Evolutionary conservation across 257 asterid species (phyloP), one percentile per base, ranked within the genome.

Genomic region (Nicotiana tomentosiformis): DNA sequence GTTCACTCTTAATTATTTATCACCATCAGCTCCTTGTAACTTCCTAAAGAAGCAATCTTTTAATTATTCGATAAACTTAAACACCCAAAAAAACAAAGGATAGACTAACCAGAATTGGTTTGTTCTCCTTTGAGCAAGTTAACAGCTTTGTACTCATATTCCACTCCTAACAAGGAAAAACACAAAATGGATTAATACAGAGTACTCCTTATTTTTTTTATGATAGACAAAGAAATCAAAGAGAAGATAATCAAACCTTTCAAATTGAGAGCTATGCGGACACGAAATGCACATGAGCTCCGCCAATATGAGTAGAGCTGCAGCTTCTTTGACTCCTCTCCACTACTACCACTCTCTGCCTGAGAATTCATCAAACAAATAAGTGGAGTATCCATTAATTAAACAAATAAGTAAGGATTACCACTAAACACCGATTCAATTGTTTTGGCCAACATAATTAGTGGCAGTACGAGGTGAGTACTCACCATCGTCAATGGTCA

Each of bases 271-370:
- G 97, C 98, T 49, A 93, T 91, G 17, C 95, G 94, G 10, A 93
- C 94, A 23, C 97, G 97, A 80, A 82, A 86, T 85, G 98, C 93
- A 82, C 98, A 93, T 86, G 97, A 88, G 84, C 98, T 94, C 87
- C 92, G 88, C 97, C 97, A 91, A 68, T 90, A 87, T 15, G 97
- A 93, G 78, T 88, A 94, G 61, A 94, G 97, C 87, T 91, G 91
- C 90, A 93, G 80, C 87, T 89, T 91, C 90, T 68, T 88, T 30
- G 91, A 81, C 64, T 84, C 86, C 67, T 77, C 89, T 23, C 32
- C 87, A 18, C 51, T 2, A 9, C 51, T 43, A 43, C 11, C 49
- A 43, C 82, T 82, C 26, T 64, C 87, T 70, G 60, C 20, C 80
- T 74, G 62, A 14, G 2, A 23, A 74, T 74, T 49, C 39, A 74